Base-by-base conservation (phyloP, 2,329 filamentous ascomycete genomes). In the Colletotrichum lini region DNA sequence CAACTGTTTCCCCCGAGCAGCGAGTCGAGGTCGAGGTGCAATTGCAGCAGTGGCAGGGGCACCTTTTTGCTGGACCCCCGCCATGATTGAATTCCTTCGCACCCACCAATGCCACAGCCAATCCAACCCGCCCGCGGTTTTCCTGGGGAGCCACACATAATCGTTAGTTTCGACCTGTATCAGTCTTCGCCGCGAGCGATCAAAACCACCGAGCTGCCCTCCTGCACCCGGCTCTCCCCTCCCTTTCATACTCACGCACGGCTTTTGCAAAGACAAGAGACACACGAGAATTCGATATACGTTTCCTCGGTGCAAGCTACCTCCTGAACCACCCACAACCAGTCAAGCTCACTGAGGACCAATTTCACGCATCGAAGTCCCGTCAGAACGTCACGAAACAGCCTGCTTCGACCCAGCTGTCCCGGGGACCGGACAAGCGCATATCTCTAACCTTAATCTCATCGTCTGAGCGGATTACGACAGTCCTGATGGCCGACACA, bases 121-220 rank as follows among this genome's bases (percentile, higher is more conserved):
- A 44, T 58, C 66, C 52, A 50, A 53, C 53, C 66, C 60, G 58
- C 60, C 23, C 35, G 54, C 21, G 38, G 58, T 57, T 62, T 38
- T 64, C 57, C 42, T 62, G 15, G 57, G 65, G 45, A 61, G 69
- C 69, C 69, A 72, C 69, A 69, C 52, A 59, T 64, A 68, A 64
- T 69, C 69, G 69, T 42, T 64, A 72, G 64, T 69, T 72, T 64
- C 59, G 53, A 69, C 65, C 58, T 72, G 40, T 26, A 18, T 69
- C 53, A 30, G 54, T 57, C 61, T 65, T 71, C 13, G 68, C 57
- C 40, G 68, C 52, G 47, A 58, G 38, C 21, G 68, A 62, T 44
- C 47, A 58, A 58, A 71, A 62, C 15, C 26, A 59, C 30, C 44
- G 42, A 44, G 38, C 50, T 30, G 68, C 21, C 68, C 47, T 44